Percentiles rank a stretch among this genome's conserved stretches.
These are phyloP conservation scores for Microglena sp. DNA, from an alignment of 139 green algal genomes.

Conservation along the genomic window DNA sequence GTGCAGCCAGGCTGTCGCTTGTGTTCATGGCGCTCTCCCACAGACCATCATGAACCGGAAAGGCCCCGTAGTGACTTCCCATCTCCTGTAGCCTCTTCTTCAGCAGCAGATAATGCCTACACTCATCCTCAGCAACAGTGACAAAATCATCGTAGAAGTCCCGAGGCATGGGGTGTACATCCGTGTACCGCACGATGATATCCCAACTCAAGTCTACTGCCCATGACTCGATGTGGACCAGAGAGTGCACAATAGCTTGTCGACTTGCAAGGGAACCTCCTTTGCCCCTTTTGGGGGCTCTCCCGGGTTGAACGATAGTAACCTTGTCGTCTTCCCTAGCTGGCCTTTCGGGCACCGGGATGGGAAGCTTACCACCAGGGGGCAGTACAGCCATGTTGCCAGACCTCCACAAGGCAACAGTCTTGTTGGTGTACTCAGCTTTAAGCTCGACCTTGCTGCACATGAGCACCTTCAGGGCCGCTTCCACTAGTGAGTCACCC, in stretches of 20 bases:
- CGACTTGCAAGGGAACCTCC: too few relatives aligned
- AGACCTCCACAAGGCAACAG: too few relatives aligned
- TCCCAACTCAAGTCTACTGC: slow-evolving; percentile 81
- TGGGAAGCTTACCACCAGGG: too few relatives aligned
- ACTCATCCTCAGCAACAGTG: slow-evolving; percentile 73
- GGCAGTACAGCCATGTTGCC: too few relatives aligned
- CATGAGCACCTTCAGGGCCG: too few relatives aligned
- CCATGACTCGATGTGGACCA: slow-evolving; percentile 70
- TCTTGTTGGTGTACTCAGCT: too few relatives aligned
- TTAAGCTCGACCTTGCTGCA: too few relatives aligned
- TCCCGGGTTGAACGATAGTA: too few relatives aligned
- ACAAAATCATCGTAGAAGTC: slow-evolving; percentile 77
- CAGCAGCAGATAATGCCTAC: slow-evolving; percentile 65
- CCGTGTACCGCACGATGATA: slow-evolving; percentile 64
- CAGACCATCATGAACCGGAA: slow-evolving; percentile 78
- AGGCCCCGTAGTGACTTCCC: slow-evolving; percentile 67
- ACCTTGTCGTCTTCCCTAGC: too few relatives aligned
- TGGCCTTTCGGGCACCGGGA: too few relatives aligned
- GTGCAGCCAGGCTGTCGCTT: slow-evolving; percentile 45
- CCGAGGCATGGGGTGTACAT: slow-evolving; percentile 36
- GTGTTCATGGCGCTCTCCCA: slow-evolving; percentile 75
- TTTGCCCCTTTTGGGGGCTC: too few relatives aligned
- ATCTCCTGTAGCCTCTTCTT: slow-evolving; percentile 42
- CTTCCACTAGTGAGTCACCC: too few relatives aligned
- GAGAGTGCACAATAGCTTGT: slow-evolving; percentile 43